phyloP scores from a whole-genome alignment of 1,284 basidiomycete species.

The Leccinum cinnamomeum region DNA sequence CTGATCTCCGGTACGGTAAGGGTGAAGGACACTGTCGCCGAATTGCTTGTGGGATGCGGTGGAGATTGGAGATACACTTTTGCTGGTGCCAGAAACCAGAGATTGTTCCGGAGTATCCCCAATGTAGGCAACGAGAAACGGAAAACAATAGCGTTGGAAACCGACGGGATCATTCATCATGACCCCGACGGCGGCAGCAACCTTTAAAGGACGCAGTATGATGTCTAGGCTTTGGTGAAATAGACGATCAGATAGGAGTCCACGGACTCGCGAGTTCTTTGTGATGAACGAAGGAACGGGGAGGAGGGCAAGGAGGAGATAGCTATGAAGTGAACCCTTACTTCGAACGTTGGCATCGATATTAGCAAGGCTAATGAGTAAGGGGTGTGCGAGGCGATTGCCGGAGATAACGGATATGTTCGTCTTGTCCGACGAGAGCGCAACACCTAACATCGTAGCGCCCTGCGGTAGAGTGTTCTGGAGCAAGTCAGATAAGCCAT shows the following conservation, averaged over 20 bases:
- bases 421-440: neutral
- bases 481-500: neutral
- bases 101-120: neutral
- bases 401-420: constrained; percentile 1
- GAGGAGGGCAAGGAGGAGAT: neutral
- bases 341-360: constrained; percentile 26
- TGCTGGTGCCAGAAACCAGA: neutral
- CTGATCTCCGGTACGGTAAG: neutral
- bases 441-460: neutral
- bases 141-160: neutral
- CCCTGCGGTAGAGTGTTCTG: neutral
- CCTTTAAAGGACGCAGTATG: neutral
- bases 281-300: neutral
- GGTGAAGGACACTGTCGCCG: neutral
- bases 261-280: neutral
- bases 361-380: constrained; percentile 30
- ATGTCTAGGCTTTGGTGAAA: neutral
- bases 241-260: neutral
- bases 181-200: neutral
- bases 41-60: neutral
- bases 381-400: neutral
- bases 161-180: neutral
- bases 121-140: neutral
- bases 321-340: constrained; percentile 10
- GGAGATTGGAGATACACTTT: neutral